These are phyloP conservation scores for Hyaloscypha finlandica DNA, from an alignment of 495 filamentous ascomycete genomes.

Conservation along the genomic window DNA sequence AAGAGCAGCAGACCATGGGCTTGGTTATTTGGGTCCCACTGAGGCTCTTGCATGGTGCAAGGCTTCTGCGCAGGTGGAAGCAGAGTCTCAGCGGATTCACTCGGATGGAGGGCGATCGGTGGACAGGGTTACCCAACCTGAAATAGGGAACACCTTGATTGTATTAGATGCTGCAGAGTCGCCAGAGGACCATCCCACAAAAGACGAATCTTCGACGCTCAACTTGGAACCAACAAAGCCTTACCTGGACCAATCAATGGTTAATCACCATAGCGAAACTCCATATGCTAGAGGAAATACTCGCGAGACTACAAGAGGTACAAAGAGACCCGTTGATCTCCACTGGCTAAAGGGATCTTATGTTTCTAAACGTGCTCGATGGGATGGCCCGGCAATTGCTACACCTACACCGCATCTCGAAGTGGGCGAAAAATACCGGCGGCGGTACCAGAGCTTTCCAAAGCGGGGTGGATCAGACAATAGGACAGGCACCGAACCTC, in stretches of 20 bases:
- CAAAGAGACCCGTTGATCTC: slow-evolving; percentile 18
- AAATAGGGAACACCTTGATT: slow-evolving; percentile 2
- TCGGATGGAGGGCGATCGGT: background rate
- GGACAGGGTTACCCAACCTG: slow-evolving; percentile 2
- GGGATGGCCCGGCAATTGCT: slow-evolving; percentile 19
- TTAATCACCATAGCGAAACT: background rate
- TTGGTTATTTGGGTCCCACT: slow-evolving; percentile 24
- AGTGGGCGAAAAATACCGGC: background rate
- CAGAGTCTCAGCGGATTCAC: background rate
- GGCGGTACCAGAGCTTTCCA: background rate
- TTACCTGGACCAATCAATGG: background rate
- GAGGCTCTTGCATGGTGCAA: slow-evolving; percentile 31
- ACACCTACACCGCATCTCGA: slow-evolving; percentile 27
- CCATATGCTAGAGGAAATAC: background rate
- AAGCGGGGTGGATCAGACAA: background rate
- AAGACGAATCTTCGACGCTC: background rate
- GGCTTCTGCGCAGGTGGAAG: slow-evolving; percentile 17
- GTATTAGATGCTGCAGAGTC: background rate
- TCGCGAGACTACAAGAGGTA: slow-evolving; percentile 7
- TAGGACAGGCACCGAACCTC: background rate
- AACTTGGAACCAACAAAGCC: background rate
- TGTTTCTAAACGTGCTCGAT: slow-evolving; percentile 29
- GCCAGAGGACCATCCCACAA: background rate
- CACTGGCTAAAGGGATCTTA: slow-evolving; percentile 33
- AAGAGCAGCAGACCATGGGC: slow-evolving; percentile 25